phyloP scores from a whole-genome alignment of 1,139 yeast genomes.

The Meyerozyma carpophila region DNA sequence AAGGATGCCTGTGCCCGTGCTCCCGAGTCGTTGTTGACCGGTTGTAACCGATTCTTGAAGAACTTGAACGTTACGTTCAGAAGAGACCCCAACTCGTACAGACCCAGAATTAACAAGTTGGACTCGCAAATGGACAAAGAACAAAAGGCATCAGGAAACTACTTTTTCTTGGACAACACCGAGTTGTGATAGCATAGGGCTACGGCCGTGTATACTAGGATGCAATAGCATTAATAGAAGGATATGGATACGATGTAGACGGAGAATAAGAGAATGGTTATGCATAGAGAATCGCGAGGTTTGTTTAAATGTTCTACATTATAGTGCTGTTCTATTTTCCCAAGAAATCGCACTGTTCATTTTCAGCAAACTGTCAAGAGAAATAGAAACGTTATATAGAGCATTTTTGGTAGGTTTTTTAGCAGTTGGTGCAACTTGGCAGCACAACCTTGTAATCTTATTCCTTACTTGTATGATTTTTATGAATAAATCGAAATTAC shows the following conservation, averaged over 20 bases:
- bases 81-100: constrained; percentile 95
- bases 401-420: no score
- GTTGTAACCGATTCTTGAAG: constrained; percentile 95
- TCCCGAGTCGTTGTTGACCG: constrained; percentile 91
- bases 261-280: background rate
- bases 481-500: no score
- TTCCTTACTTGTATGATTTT: no score
- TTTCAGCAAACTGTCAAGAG: no score
- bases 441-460: no score
- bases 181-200: constrained; percentile 30
- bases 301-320: no score
- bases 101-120: constrained; percentile 96
- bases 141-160: constrained; percentile 86
- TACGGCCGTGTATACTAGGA: background rate
- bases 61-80: constrained; percentile 96
- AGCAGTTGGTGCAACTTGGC: no score
- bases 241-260: background rate
- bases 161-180: constrained; percentile 82
- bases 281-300: background rate
- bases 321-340: no score
- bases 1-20: constrained; percentile 73
- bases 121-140: constrained; percentile 99
- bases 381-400: no score
- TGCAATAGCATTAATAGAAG: background rate
- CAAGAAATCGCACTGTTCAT: no score